Evolutionary conservation across 2,329 filamentous ascomycete genomes (phyloP).

Genomic region (Spiromastix sp.): DNA sequence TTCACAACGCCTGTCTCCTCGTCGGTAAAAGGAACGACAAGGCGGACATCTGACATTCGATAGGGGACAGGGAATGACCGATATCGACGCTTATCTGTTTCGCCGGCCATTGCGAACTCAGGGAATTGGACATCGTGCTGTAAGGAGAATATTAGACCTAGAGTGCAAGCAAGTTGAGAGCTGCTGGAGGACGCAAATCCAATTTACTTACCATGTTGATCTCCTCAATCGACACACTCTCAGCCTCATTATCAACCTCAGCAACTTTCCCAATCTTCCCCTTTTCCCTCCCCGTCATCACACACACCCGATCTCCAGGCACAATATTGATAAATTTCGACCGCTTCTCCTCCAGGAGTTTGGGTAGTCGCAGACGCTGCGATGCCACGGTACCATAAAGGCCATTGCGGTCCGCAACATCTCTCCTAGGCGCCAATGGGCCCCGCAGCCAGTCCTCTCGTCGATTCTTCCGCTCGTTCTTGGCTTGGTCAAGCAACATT

Average conservation of each 20-base stretch:
- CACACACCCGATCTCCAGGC: constrained; percentile 66
- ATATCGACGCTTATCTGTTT: constrained; percentile 32
- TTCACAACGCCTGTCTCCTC: constrained; percentile 51
- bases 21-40: constrained; percentile 67
- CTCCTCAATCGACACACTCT: constrained; percentile 51
- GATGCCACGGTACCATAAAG: constrained; percentile 48
- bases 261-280: constrained; percentile 71
- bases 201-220: constrained; percentile 52
- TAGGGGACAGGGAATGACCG: constrained; percentile 46
- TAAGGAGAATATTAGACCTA: constrained; percentile 1
- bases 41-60: constrained; percentile 62
- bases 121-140: constrained; percentile 35
- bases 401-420: constrained; percentile 50
- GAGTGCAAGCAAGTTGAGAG: too few species aligned
- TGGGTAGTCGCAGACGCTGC: constrained; percentile 25
- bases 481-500: constrained; percentile 28
- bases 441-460: constrained; percentile 72
- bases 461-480: constrained; percentile 45
- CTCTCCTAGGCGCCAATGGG: constrained; percentile 64
- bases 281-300: constrained; percentile 67
- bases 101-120: constrained; percentile 22
- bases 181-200: not conserved
- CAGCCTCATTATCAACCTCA: constrained; percentile 43
- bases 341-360: constrained; percentile 30
- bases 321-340: constrained; percentile 50